Evolutionary conservation across 371 early-diverging fungal species (phyloP).

Genomic region (Mucor saturninus): DNA sequence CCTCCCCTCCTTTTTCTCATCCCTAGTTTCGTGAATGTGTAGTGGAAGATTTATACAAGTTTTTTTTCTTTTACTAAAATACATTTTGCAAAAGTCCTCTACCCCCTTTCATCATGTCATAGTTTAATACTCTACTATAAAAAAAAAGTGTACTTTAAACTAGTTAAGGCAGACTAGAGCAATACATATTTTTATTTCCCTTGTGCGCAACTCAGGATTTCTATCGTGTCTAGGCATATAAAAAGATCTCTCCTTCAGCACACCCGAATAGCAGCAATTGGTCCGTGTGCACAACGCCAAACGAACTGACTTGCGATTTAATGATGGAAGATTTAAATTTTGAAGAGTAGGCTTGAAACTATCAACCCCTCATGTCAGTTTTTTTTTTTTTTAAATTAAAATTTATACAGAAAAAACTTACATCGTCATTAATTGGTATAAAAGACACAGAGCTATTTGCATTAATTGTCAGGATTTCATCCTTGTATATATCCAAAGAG

Average conservation of each 20-base stretch:
- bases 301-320: conserved; percentile 65
- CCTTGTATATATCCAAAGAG: conserved; percentile 28
- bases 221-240: conserved; percentile 52
- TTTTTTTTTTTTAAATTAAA: not conserved
- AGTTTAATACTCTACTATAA: not conserved
- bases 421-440: conserved; percentile 71
- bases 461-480: conserved; percentile 68
- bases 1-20: too few relatives aligned
- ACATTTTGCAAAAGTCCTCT: not conserved
- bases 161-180: not conserved
- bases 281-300: conserved; percentile 64
- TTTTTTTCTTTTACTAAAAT: not conserved
- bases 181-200: not conserved
- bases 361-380: not conserved
- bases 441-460: conserved; percentile 68
- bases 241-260: conserved; percentile 66
- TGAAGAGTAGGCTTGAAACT: conserved; percentile 70
- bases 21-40: too few relatives aligned
- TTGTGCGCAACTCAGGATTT: not conserved
- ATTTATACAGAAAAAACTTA: conserved; percentile 31
- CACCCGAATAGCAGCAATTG: conserved; percentile 67
- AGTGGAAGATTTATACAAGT: too few relatives aligned
- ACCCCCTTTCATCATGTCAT: not conserved
- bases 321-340: conserved; percentile 69
- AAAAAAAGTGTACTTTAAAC: not conserved